Base-by-base conservation (phyloP, 2,329 filamentous ascomycete genomes). In the Escovopsis sp. region DNA sequence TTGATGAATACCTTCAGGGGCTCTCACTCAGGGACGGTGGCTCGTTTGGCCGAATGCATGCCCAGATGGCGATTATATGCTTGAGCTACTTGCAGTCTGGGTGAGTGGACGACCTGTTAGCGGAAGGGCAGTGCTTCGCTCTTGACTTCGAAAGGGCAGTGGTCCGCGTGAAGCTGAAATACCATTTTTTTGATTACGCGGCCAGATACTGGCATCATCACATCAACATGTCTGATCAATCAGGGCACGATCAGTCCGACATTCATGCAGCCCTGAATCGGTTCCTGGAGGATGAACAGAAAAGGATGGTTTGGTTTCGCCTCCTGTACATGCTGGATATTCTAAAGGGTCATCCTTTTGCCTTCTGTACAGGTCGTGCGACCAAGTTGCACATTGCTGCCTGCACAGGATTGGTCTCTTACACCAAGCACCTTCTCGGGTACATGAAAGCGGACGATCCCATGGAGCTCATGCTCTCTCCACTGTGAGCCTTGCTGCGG, bases 1-100 rank as follows among this genome's bases (percentile, higher is more conserved):
- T 71, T n/a, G 69, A 66, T 0, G 67, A 70, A 44, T 70, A 62
- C 47, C 56, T 69, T 10, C 49, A 51, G 33, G 54, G 53, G 4
- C 40, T 38, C 2, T 55, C 49, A 2, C 44, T 52, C 18, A 30
- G 33, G 0, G 38, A 35, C 2, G 40, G 42, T n/a, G 35, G 32
- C 4, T 33, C 15, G 3, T 23, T 38, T 8, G 50, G 49, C 1
- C 26, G 44, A 8, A 52, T 53, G 6, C 52, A 57, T 32, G 42
- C 48, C 18, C 37, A 44, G 11, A 43, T 57, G 8, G 49, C 51
- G 7, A 26, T 51, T 0, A 42, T 42, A 6, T 54, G 51, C 23
- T 32, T 55, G 12, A 15, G 15, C 2, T 56, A 56, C 26, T 26
- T 57, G 6, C 42, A 46, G 19, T 43, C 50, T 9, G 49, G 48